Evolutionary conservation across 306 rosid species (phyloP).

Genomic region (Gastrolobium bilobum): DNA sequence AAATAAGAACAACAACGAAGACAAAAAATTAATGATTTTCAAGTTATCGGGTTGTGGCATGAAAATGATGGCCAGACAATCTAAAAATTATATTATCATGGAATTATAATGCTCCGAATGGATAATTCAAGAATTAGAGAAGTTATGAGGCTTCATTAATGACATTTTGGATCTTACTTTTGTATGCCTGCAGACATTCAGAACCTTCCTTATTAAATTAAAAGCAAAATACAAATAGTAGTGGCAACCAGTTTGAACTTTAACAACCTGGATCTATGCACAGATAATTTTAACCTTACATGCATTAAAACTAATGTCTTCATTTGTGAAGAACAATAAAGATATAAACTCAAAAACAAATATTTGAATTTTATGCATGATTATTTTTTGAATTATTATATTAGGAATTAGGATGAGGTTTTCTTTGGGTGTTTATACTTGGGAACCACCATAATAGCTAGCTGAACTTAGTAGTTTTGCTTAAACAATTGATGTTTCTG

Average conservation of each 20-base stretch:
- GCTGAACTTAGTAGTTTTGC: constrained; percentile 17
- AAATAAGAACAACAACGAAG: not conserved
- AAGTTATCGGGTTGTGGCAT: not conserved
- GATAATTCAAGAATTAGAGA: not conserved
- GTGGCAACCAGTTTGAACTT: not conserved
- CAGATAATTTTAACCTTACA: constrained; percentile 2
- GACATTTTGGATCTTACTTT: constrained; percentile 20
- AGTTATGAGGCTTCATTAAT: not conserved
- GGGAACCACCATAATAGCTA: constrained; percentile 19
- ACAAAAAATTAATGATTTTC: not conserved
- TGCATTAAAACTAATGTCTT: not conserved
- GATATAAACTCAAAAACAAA: not conserved
- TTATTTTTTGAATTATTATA: constrained; percentile 4
- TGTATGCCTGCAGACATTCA: not conserved
- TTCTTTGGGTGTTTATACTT: constrained; percentile 11
- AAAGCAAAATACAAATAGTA: not conserved
- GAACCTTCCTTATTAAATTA: not conserved
- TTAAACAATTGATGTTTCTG: constrained; percentile 22
- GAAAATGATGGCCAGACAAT: not conserved
- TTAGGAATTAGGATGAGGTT: constrained; percentile 23
- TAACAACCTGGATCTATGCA: not conserved
- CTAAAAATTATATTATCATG: not conserved
- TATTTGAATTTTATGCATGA: not conserved
- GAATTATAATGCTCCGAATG: not conserved
- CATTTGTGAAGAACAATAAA: constrained; percentile 1